phyloP scores from a whole-genome alignment of 2,329 filamentous ascomycete genomes.

The Penicillium sp. region DNA sequence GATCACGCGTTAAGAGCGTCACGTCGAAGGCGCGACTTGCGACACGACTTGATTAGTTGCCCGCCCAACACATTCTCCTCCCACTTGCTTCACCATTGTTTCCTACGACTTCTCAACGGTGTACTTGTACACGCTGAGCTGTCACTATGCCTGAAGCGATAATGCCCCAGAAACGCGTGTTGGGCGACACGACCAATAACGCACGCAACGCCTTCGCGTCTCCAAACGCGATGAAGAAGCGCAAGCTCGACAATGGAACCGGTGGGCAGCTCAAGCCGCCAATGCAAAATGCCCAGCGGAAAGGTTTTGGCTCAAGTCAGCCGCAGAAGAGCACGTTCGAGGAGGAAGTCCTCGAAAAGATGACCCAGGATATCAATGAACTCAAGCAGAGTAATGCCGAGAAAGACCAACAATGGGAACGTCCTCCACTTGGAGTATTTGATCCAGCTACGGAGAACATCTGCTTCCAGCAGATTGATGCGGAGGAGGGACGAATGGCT shows the following conservation, averaged over 20 bases:
- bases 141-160: slow-evolving; percentile 40
- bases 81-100: neutral
- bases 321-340: slow-evolving; percentile 87
- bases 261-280: slow-evolving; percentile 54
- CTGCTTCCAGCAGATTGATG: slow-evolving; percentile 94
- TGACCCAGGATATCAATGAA: slow-evolving; percentile 86
- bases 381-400: slow-evolving; percentile 84
- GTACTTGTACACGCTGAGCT: slow-evolving; percentile 3
- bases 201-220: slow-evolving; percentile 59
- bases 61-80: slow-evolving; percentile 13
- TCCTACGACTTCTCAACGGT: neutral
- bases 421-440: slow-evolving; percentile 59
- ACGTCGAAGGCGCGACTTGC: slow-evolving; percentile 23
- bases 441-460: slow-evolving; percentile 63
- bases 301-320: slow-evolving; percentile 56
- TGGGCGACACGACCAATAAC: slow-evolving; percentile 63
- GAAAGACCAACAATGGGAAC: slow-evolving; percentile 87
- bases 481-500: slow-evolving; percentile 77
- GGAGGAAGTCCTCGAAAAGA: slow-evolving; percentile 87
- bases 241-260: slow-evolving; percentile 62
- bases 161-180: slow-evolving; percentile 65
- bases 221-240: slow-evolving; percentile 64
- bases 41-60: slow-evolving; percentile 20
- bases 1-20: slow-evolving; percentile 26
- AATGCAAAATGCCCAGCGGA: slow-evolving; percentile 59